A percentile compares a stretch with the other conserved stretches of the same genome.
These are phyloP conservation scores for Schizophyllum commune DNA, from an alignment of 1,284 basidiomycete species.

Conservation along the genomic window DNA sequence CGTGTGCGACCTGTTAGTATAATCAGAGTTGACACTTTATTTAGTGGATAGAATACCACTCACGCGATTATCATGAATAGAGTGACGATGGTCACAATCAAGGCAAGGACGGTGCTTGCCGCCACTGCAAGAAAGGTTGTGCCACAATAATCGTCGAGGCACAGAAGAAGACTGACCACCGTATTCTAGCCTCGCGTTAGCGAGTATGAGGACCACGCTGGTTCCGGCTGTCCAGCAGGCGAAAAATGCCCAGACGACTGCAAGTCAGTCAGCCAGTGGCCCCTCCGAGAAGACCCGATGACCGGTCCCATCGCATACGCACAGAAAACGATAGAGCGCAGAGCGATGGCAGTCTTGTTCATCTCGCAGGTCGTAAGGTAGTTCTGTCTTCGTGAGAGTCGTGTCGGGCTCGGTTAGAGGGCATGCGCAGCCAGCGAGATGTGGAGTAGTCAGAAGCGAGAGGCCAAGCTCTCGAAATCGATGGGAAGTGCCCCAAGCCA, in stretches of 20 bases:
- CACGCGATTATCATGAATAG: not conserved
- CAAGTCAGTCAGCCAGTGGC: not conserved
- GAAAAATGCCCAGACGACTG: not conserved
- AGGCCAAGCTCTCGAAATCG: not conserved
- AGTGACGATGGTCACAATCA: not conserved
- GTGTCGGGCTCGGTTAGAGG: not conserved
- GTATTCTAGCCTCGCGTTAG: not conserved
- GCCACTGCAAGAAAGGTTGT: not conserved
- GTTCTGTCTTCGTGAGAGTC: not conserved
- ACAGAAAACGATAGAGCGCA: not conserved
- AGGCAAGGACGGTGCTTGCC: not conserved
- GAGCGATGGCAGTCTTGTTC: not conserved
- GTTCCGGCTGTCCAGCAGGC: not conserved
- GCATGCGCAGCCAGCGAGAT: not conserved
- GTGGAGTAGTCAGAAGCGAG: not conserved
- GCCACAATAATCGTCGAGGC: not conserved
- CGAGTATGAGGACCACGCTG: not conserved
- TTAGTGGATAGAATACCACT: not conserved
- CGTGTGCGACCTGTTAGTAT: not conserved
- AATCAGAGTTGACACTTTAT: not conserved
- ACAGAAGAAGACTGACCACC: not conserved
- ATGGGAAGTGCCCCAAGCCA: not conserved
- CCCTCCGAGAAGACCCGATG: not conserved
- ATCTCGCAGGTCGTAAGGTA: not conserved
- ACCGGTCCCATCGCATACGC: not conserved